Evolutionary conservation across 371 early-diverging fungal genomes (phyloP).

Genomic region (Mortierella sp.): DNA sequence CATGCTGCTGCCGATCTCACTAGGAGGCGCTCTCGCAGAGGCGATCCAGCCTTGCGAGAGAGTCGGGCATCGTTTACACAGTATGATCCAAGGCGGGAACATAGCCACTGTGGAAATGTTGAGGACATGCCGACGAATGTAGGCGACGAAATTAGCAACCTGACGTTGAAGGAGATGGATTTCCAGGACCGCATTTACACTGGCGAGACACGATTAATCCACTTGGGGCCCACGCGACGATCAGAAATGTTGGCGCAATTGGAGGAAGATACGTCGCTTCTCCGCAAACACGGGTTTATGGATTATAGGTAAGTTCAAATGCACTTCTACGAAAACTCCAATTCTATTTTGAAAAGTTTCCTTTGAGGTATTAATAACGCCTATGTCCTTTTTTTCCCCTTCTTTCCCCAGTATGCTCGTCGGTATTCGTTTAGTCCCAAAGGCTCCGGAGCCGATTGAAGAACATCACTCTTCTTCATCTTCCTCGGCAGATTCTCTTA

Average conservation of each 20-base stretch:
- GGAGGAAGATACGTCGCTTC: slow-evolving; percentile 60
- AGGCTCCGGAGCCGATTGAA: slow-evolving; percentile 2
- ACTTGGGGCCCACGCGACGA: slow-evolving; percentile 56
- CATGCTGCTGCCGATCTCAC: neutral
- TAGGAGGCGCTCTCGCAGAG: slow-evolving; percentile 14
- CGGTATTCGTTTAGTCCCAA: slow-evolving; percentile 45
- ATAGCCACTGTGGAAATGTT: neutral
- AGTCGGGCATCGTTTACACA: slow-evolving; percentile 11
- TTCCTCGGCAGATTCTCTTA: slow-evolving; percentile 7
- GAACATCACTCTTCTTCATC: neutral
- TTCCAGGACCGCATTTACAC: slow-evolving; percentile 60
- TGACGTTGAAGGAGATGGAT: slow-evolving; percentile 71
- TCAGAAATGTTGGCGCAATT: slow-evolving; percentile 58
- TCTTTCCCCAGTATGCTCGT: slow-evolving; percentile 38
- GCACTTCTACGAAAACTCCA: neutral
- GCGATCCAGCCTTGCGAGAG: neutral
- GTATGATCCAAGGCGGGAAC: slow-evolving; percentile 7
- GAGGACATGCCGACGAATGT: neutral
- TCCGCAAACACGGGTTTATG: slow-evolving; percentile 67
- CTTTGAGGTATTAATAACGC: too few species aligned
- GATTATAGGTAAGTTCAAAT: slow-evolving; percentile 62
- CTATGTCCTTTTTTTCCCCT: too few species aligned
- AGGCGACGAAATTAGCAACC: slow-evolving; percentile 43
- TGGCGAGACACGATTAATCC: slow-evolving; percentile 58
- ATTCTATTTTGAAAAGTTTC: too few species aligned